Conservation (phyloP, 306 rosid genomes). For the Cucumis hystrix region DNA sequence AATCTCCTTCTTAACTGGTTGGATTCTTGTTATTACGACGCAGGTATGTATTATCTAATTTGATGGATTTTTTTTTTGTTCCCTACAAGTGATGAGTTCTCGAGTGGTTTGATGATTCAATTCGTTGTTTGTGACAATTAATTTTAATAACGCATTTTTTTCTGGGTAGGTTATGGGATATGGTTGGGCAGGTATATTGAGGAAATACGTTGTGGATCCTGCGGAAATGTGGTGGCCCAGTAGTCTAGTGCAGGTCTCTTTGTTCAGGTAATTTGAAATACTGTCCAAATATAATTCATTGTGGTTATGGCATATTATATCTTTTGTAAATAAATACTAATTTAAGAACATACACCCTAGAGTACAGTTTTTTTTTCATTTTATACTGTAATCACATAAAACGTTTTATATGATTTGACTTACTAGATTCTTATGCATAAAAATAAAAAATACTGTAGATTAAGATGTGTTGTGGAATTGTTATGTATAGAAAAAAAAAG, state of each 20-base stretch:
- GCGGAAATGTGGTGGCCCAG: conserved; percentile 12
- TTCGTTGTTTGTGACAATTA: background rate
- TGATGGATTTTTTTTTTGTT: background rate
- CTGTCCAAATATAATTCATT: background rate
- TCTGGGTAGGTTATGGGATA: conserved; percentile 1
- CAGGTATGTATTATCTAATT: conserved; percentile 1
- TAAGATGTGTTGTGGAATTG: too few species aligned
- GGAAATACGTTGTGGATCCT: conserved; percentile 4
- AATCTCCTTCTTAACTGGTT: conserved; percentile 17
- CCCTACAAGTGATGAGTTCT: background rate
- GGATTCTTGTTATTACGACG: conserved; percentile 18
- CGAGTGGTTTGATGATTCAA: background rate
- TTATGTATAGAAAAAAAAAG: too few species aligned
- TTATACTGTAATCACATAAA: too few species aligned
- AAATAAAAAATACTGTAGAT: too few species aligned
- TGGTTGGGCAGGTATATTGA: conserved; percentile 3
- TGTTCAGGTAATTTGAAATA: conserved; percentile 16
- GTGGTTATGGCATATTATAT: too few species aligned
- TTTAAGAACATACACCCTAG: too few species aligned
- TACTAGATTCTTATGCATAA: too few species aligned
- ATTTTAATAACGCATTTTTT: background rate
- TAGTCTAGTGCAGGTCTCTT: conserved; percentile 21
- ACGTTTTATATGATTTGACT: too few species aligned
- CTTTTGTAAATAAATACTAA: too few species aligned
- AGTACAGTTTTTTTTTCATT: too few species aligned